Percentiles rank a stretch among this genome's conserved stretches.
These are phyloP conservation scores for Rhodosorus marinus DNA, from an alignment of 23 red algal genomes.

Conservation along the genomic window DNA sequence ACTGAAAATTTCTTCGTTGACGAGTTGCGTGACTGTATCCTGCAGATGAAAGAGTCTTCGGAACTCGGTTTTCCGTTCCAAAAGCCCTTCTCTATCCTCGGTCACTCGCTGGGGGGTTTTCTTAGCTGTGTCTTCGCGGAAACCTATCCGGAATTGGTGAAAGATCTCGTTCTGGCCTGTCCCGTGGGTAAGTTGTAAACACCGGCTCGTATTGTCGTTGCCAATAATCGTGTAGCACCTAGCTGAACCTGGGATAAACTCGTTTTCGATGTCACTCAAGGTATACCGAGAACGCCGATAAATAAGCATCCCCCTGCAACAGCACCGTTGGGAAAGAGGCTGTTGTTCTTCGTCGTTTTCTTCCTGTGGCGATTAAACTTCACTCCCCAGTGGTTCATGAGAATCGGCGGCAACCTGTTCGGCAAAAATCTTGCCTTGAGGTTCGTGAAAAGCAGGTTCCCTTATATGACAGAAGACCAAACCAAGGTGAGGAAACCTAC, in stretches of 20 bases:
- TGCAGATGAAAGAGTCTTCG: background rate
- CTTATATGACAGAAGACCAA: too few relatives aligned
- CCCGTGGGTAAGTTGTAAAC: conserved; percentile 28
- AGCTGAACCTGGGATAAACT: background rate
- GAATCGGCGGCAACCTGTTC: too few relatives aligned
- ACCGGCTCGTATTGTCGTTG: background rate
- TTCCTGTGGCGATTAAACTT: conserved; percentile 15
- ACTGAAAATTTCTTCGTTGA: conserved; percentile 5
- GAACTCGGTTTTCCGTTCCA: background rate
- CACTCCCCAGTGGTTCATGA: conserved; percentile 11
- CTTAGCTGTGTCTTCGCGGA: conserved; percentile 34
- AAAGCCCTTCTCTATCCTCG: conserved; percentile 15
- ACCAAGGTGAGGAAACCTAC: too few relatives aligned
- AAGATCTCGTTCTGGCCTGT: conserved; percentile 15
- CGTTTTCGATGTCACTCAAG: background rate
- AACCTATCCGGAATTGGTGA: conserved; percentile 4
- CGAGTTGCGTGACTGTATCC: background rate
- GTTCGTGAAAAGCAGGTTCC: too few relatives aligned
- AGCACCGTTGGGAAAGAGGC: background rate
- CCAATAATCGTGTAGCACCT: background rate
- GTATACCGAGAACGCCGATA: background rate
- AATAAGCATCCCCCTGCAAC: background rate
- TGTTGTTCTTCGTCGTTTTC: background rate
- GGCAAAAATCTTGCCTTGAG: too few relatives aligned
- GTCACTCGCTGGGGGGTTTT: conserved; percentile 75